Percentiles rank a stretch among this genome's conserved stretches.
Evolutionary conservation across 1,139 yeast genomes (phyloP).

Genomic region (Candida sp.): DNA sequence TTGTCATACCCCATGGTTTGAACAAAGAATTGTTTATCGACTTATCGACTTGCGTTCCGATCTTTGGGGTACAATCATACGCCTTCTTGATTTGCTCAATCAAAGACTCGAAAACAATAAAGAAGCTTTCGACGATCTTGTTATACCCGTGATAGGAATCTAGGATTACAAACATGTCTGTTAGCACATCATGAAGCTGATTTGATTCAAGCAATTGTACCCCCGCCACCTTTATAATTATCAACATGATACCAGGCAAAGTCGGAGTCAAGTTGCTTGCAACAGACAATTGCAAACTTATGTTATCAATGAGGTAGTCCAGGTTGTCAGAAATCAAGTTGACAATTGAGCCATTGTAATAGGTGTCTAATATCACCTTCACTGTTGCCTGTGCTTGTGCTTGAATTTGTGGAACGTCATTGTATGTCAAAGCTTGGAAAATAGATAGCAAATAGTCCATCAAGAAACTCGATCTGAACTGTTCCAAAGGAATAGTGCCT

Average conservation of each 20-base stretch:
- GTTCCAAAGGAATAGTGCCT: slow-evolving; percentile 23
- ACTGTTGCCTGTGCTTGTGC: slow-evolving; percentile 32
- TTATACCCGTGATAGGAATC: slow-evolving; percentile 88
- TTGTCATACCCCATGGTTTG: slow-evolving; percentile 61
- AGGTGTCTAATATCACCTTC: slow-evolving; percentile 46
- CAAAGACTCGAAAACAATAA: slow-evolving; percentile 70
- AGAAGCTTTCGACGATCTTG: slow-evolving; percentile 72
- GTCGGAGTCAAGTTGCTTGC: slow-evolving; percentile 71
- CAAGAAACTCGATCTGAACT: slow-evolving; percentile 34
- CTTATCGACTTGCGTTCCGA: slow-evolving; percentile 5
- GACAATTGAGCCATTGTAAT: slow-evolving; percentile 62
- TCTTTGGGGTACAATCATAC: slow-evolving; percentile 27
- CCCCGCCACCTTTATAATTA: slow-evolving; percentile 74
- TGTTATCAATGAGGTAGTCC: slow-evolving; percentile 80
- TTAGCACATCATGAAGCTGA: slow-evolving; percentile 72
- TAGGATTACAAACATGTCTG: slow-evolving; percentile 73
- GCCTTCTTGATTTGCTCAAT: slow-evolving; percentile 53
- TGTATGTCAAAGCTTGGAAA: slow-evolving; percentile 38
- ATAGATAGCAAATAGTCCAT: slow-evolving; percentile 37
- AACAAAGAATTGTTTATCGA: slow-evolving; percentile 24
- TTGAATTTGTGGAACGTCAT: slow-evolving; percentile 31
- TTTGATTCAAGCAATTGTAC: slow-evolving; percentile 53
- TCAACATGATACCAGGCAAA: slow-evolving; percentile 69
- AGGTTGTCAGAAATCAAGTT: slow-evolving; percentile 65
- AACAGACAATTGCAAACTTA: slow-evolving; percentile 69